Evolutionary conservation across 306 rosid genomes (phyloP).

Genomic region (Trifolium repens): DNA sequence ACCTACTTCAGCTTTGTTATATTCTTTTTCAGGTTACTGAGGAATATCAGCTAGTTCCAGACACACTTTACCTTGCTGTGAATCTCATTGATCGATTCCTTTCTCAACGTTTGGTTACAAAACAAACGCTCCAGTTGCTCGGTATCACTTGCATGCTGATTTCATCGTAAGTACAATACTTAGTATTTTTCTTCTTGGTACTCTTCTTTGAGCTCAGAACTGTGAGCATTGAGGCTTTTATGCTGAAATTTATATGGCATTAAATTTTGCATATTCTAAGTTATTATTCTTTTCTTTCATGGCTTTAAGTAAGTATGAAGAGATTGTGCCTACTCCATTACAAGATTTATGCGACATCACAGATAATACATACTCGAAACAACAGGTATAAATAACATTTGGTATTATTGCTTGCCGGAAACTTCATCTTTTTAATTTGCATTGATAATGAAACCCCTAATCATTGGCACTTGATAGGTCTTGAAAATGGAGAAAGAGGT

Average conservation of each 20-base stretch:
- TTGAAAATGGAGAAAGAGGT: conserved; percentile 76
- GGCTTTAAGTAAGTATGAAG: conserved; percentile 80
- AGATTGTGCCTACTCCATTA: conserved; percentile 77
- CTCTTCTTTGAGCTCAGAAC: too few relatives aligned
- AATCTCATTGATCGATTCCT: conserved; percentile 91
- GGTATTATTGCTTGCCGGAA: conserved; percentile 25
- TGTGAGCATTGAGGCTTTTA: too few relatives aligned
- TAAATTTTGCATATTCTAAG: conserved; percentile 20
- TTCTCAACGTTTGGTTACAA: conserved; percentile 59
- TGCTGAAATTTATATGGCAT: too few relatives aligned
- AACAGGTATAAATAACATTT: conserved; percentile 60
- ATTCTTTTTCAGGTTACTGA: conserved; percentile 80
- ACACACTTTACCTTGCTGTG: conserved; percentile 89
- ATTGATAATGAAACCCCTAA: conserved; percentile 30
- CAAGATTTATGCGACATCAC: conserved; percentile 90
- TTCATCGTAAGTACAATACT: conserved; percentile 77
- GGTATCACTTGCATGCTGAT: conserved; percentile 91
- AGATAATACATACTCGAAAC: conserved; percentile 76
- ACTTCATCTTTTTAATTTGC: conserved; percentile 13
- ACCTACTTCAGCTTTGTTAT: background rate
- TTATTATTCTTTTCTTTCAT: conserved; percentile 40
- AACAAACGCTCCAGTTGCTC: conserved; percentile 78
- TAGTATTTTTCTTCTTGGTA: too few relatives aligned
- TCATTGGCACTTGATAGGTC: conserved; percentile 54
- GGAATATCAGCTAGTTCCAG: conserved; percentile 84